These are phyloP conservation scores for Tylopilus cervinicoccineus DNA, from an alignment of 768 basidiomycete genomes.

Conservation along the genomic window DNA sequence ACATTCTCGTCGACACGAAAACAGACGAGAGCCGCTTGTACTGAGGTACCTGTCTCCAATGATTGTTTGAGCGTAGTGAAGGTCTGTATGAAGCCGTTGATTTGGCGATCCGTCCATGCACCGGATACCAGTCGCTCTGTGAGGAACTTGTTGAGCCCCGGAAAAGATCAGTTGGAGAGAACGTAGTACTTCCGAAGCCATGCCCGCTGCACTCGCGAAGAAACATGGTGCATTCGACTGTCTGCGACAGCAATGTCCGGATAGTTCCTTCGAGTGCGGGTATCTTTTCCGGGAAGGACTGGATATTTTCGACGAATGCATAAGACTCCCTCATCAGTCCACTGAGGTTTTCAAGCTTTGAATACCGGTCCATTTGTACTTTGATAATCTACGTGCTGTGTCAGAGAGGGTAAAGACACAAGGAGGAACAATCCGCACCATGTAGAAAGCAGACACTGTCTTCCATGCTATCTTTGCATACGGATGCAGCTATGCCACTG, in stretches of 20 bases:
- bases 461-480: conserved; percentile 28
- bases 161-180: not conserved
- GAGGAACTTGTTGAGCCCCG: conserved; percentile 3
- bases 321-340: conserved; percentile 31
- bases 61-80: conserved; percentile 26
- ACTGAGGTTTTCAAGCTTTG: conserved; percentile 24
- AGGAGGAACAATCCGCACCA: conserved; percentile 7
- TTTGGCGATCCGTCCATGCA: conserved; percentile 20
- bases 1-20: conserved; percentile 29
- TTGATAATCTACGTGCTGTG: conserved; percentile 20
- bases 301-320: conserved; percentile 29
- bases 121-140: conserved; percentile 18
- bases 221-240: conserved; percentile 35
- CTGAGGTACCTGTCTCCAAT: conserved; percentile 20
- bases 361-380: conserved; percentile 26
- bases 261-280: conserved; percentile 27
- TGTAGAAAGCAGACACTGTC: conserved; percentile 24
- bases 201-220: conserved; percentile 33
- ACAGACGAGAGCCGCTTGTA: conserved; percentile 25
- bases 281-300: conserved; percentile 26
- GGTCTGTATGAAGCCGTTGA: conserved; percentile 17
- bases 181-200: conserved; percentile 31
- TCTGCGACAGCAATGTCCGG: conserved; percentile 27
- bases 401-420: conserved; percentile 5
- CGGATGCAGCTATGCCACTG: conserved; percentile 20